Conservation (phyloP, 768 basidiomycete species). For the Fibroporia radiculosa region DNA sequence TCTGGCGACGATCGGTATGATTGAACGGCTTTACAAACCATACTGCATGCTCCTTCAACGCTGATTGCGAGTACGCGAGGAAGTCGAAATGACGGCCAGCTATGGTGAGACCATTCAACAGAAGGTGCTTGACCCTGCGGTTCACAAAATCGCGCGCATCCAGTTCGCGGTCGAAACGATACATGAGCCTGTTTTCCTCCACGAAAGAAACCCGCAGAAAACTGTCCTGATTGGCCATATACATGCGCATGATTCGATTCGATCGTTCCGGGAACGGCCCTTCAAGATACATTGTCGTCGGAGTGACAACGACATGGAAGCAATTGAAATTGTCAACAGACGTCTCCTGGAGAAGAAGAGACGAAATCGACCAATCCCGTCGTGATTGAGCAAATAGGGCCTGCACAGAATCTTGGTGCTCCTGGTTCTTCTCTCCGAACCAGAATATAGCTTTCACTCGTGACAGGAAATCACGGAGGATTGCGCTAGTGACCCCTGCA, state of each 20-base stretch:
- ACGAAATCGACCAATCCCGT: constrained; percentile 9
- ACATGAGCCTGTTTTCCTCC: constrained; percentile 48
- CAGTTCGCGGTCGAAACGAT: constrained; percentile 49
- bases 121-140: constrained; percentile 37
- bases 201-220: constrained; percentile 60
- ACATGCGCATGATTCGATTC: constrained; percentile 53
- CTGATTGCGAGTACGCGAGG: constrained; percentile 68
- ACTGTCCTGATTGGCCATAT: constrained; percentile 36
- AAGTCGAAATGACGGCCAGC: constrained; percentile 51
- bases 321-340: constrained; percentile 33
- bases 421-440: constrained; percentile 11
- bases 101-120: constrained; percentile 40
- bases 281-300: constrained; percentile 42
- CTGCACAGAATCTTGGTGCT: constrained; percentile 1
- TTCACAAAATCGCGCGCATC: constrained; percentile 44
- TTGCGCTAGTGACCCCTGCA: constrained; percentile 26
- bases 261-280: constrained; percentile 54
- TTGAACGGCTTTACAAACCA: constrained; percentile 61
- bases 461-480: constrained; percentile 34
- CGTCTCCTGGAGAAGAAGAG: background rate
- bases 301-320: constrained; percentile 43
- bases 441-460: constrained; percentile 16
- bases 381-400: constrained; percentile 20
- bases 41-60: constrained; percentile 47
- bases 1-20: constrained; percentile 15